Conservation (phyloP, 2,329 filamentous ascomycete species). For the Ustulina deusta region DNA sequence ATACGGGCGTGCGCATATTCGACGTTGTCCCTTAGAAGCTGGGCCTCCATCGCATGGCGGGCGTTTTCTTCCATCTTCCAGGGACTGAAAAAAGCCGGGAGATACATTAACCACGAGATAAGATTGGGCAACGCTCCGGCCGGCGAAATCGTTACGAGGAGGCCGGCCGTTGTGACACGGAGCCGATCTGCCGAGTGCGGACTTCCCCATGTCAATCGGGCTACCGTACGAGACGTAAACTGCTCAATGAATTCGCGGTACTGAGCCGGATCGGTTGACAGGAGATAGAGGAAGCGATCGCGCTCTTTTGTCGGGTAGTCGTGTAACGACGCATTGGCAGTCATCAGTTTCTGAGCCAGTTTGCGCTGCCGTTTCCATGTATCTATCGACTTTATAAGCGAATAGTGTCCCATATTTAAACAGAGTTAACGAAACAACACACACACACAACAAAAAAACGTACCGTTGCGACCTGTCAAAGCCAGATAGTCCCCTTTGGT, state of each 20-base stretch:
- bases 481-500: constrained; percentile 62
- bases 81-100: constrained; percentile 56
- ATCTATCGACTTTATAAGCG: constrained; percentile 47
- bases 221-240: constrained; percentile 60
- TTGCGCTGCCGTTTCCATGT: constrained; percentile 63
- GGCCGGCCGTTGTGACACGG: constrained; percentile 59
- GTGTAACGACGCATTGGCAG: constrained; percentile 54
- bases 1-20: constrained; percentile 53
- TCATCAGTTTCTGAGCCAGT: constrained; percentile 59
- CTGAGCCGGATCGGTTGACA: constrained; percentile 55
- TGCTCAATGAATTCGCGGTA: constrained; percentile 62
- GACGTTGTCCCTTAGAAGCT: constrained; percentile 55
- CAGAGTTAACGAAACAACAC: no score
- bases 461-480: constrained; percentile 58
- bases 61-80: constrained; percentile 60
- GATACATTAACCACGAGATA: constrained; percentile 54
- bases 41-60: constrained; percentile 56
- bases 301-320: constrained; percentile 58
- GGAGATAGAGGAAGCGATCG: constrained; percentile 59
- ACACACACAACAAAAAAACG: no score
- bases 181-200: constrained; percentile 56
- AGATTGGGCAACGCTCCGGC: constrained; percentile 59
- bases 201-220: constrained; percentile 60
- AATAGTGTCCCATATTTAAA: background rate
- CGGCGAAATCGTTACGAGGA: constrained; percentile 61